These are phyloP conservation scores for Mortierella antarctica DNA, from an alignment of 192 early-diverging fungal genomes.

Conservation along the genomic window DNA sequence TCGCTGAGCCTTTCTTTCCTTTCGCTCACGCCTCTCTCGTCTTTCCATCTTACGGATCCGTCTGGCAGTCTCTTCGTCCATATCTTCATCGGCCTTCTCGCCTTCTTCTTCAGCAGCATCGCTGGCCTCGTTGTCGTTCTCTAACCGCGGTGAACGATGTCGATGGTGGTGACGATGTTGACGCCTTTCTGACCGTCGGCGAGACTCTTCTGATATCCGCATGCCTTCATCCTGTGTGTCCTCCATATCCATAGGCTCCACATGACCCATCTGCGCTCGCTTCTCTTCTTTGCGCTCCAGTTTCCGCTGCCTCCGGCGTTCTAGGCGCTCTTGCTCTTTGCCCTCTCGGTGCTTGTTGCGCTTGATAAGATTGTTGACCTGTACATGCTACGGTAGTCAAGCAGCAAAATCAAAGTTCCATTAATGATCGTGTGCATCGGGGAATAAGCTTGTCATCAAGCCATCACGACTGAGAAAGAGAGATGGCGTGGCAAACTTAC, in stretches of 20 bases:
- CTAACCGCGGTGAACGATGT: slow-evolving; percentile 30
- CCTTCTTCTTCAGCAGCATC: background rate
- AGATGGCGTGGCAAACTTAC: slow-evolving; percentile 8
- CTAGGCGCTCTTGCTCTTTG: slow-evolving; percentile 26
- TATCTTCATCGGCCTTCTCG: slow-evolving; percentile 1
- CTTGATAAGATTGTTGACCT: slow-evolving; percentile 31
- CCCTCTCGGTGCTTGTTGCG: slow-evolving; percentile 35
- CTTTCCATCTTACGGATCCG: slow-evolving; percentile 20
- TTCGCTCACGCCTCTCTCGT: slow-evolving; percentile 27
- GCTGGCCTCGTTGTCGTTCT: slow-evolving; percentile 2
- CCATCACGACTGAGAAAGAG: background rate
- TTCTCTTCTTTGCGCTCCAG: slow-evolving; percentile 29
- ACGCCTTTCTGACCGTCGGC: slow-evolving; percentile 13
- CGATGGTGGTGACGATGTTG: slow-evolving; percentile 22
- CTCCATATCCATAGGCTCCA: background rate
- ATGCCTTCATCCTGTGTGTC: background rate
- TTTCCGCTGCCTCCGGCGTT: slow-evolving; percentile 14
- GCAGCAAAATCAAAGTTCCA: no score
- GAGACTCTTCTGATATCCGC: background rate
- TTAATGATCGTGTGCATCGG: no score
- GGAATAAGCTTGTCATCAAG: background rate
- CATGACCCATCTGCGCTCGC: slow-evolving; percentile 6
- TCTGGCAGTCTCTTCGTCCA: slow-evolving; percentile 24
- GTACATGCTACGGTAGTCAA: slow-evolving; percentile 17
- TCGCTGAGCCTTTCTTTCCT: slow-evolving; percentile 28